Base-by-base conservation (phyloP, 2,329 filamentous ascomycete genomes). In the Penicillium olsonii region DNA sequence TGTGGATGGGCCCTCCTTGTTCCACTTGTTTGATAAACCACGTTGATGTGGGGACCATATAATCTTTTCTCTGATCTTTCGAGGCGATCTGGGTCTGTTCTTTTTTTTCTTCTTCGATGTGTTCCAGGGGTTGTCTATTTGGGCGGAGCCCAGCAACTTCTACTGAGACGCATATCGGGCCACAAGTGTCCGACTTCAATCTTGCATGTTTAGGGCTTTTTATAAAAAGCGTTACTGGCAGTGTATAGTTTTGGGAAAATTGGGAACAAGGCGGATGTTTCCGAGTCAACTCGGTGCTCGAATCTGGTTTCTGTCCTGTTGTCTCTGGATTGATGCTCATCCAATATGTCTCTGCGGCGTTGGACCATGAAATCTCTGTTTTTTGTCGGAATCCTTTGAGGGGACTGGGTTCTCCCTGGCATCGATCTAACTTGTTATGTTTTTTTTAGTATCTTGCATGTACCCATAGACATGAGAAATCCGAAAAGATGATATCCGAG, bases 381-480 rank as follows among this genome's bases (percentile, higher is more conserved):
- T 52, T 48, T 53, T 31, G 18, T 42, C 37, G 33, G 29, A 31
- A 39, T 54, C 44, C 22, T 48, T 18, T 46, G 38, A 48, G 49
- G 50, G 59, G 55, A 52, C 52, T 59, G 52, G 54, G 53, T 55
- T 57, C 49, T 55, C 45, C 54, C 5, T 56, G 57, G 54, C 53
- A 60, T 58, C 56, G 41, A 56, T 55, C 57, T 48, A 41, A 52
- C 55, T 58, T 53, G 53, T 57, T 50, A 22, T 45, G 12, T 49
- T 48, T 45, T n/a, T 35, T 37, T 43, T 54, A 31, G 33, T 52
- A 44, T 54, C 44, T 56, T 57, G 50, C 49, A 61, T 64, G 60
- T 64, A 65, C 57, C 53, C 40, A 64, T 65, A 65, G 61, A 63
- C 45, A 57, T 56, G 46, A 56, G 54, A 60, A 56, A 37, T 59